Evolutionary conservation across 108 stramenopile genomes (phyloP), one percentile per base, ranked within the genome.

Genomic region (Skeletonema grethae): DNA sequence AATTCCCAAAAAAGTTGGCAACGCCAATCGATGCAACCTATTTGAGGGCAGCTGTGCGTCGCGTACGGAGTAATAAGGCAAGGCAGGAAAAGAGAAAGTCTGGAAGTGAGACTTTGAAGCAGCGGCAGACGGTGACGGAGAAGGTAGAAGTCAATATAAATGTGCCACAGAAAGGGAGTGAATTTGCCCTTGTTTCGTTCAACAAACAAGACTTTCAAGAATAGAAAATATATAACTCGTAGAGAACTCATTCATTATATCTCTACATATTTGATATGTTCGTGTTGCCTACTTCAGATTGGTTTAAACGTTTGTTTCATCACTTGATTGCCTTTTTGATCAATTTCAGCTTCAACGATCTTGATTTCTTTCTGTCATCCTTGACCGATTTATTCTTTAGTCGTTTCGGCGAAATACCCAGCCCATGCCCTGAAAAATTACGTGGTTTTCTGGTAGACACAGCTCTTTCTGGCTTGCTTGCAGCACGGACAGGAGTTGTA

Each of bases 1-100:
- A 58, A 10, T 95, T 95, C 57, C 94, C 94, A 1, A 77, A 73
- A 24, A 80, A 87, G 69, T 62, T 95, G 46, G 71, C 85, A 5
- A 88, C 90, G 0, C 87, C 91, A 0, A 73, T 95, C 22, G 88
- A 89, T 72, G 15, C 67, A 3, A 48, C 63, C 6, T 91, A 83
- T 57, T 36, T 95, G 35, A 85, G 91, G n/a, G 75, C 82, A 61
- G 34, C 91, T 13, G 85, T 92, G 11, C 81, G 91, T 24, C 85
- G 87, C 18, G 82, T 82, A 16, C 84, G 89, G 29, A 91, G 85
- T 36, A 90, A 90, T 67, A 87, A 74, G 60, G 50, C 72, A 58
- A 92, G 89, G 59, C 69, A 77, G 18, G 73, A 83, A 28, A 79
- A 78, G 62, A 82, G 70, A 34, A 75, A 45, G 20, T 53, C 50